These are phyloP conservation scores for Nannochloris sp. DNA, from an alignment of 139 green algal species.

Conservation along the genomic window DNA sequence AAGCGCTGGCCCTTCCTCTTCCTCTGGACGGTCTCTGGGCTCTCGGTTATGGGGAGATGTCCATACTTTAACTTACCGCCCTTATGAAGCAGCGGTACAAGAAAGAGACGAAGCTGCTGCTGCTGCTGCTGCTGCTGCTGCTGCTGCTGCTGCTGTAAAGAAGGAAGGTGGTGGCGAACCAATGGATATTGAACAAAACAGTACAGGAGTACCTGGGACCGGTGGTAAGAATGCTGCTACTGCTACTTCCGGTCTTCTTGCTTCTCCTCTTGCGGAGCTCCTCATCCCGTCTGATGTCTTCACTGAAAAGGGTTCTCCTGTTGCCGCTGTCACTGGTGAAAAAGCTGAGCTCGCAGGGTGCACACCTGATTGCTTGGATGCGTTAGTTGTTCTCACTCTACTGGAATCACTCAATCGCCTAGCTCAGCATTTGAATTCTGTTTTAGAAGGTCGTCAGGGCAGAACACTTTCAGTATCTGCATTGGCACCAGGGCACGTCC, in stretches of 20 bases:
- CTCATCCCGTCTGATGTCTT: constrained; percentile 21
- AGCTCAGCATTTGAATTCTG: constrained; percentile 7
- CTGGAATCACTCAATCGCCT: constrained; percentile 63
- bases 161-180: too few relatives aligned
- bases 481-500: constrained; percentile 24
- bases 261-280: constrained; percentile 43
- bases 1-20: constrained; percentile 10
- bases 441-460: constrained; percentile 12
- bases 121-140: not conserved
- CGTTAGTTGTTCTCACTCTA: constrained; percentile 61
- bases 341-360: constrained; percentile 7
- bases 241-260: not conserved
- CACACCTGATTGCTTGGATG: constrained; percentile 21
- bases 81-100: constrained; percentile 11
- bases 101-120: too few relatives aligned
- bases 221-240: too few relatives aligned
- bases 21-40: constrained; percentile 12
- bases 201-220: too few relatives aligned
- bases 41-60: constrained; percentile 73
- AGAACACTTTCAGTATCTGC: not conserved
- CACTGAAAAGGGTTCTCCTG: too few relatives aligned
- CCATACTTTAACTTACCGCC: constrained; percentile 77
- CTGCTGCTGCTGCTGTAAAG: too few relatives aligned
- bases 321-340: constrained; percentile 9
- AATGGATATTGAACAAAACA: too few relatives aligned